Evolutionary conservation across 2,329 filamentous ascomycete species (phyloP), one percentile per base, ranked within the genome.

Genomic region (Didymella exigua): DNA sequence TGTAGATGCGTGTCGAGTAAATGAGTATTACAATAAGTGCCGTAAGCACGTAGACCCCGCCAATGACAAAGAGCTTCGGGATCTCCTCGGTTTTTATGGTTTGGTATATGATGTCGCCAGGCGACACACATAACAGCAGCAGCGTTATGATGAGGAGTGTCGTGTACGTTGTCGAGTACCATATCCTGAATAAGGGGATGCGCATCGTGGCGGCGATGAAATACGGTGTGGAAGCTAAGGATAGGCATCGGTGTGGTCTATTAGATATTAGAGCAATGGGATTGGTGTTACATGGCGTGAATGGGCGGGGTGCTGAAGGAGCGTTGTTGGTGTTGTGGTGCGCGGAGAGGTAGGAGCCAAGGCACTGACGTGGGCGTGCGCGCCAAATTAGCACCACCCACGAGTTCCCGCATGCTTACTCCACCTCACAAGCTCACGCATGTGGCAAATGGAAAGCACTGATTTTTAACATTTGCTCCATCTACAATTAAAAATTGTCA

Each of bases 1-100:
- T 90, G 76, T 93, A 97, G 18, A 97, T 84, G n/a, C 95, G 84
- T 48, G 87, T 85, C 50, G 87, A 84, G 74, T 96, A 97, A 67
- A 97, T 85, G 66, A 96, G 86, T 38, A 85, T 75, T 37, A 91
- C 84, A 48, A 92, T 77, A 40, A 90, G 58, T 40, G 89, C 79
- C 13, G 91, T 91, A 42, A 91, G 78, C 52, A 93, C 76, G 71
- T 96, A 96, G 66, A 84, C 84, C 55, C 89, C 86, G 49, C 85
- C 84, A 63, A 97, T 85, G 69, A 95, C 88, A 77, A 95, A 89
- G 68, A 96, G 85, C 74, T 96, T 95, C 74, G 90, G 90, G 45
- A 86, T 79, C 65, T 91, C 88, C 46, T 78, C 60, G 53, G 85
- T 86, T 29, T 78, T 74, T 52, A 89, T 83, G 45, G 90, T 89